phyloP scores from a whole-genome alignment of 2,329 filamentous ascomycete species.

The Calonectria pauciramosa region DNA sequence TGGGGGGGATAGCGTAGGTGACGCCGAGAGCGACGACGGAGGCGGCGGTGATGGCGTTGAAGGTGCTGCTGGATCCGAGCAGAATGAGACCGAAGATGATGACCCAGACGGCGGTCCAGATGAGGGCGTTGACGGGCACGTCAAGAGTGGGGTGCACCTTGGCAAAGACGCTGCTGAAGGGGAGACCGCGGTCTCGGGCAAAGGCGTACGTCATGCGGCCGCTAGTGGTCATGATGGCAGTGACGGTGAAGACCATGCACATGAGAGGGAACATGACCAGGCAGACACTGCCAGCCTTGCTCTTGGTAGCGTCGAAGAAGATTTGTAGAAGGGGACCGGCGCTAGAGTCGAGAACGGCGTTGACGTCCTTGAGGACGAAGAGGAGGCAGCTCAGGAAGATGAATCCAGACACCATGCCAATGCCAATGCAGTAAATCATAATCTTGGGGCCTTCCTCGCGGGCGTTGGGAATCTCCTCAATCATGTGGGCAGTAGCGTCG shows the following conservation, averaged over 20 bases:
- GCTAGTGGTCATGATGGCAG: constrained; percentile 75
- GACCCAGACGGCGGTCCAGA: constrained; percentile 72
- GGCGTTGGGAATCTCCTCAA: constrained; percentile 71
- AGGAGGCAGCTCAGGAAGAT: constrained; percentile 74
- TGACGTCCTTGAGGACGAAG: constrained; percentile 73
- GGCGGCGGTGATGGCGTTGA: constrained; percentile 80
- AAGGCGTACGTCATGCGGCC: constrained; percentile 78
- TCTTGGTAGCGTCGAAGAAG: constrained; percentile 74
- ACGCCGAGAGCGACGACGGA: constrained; percentile 81
- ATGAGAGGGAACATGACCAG: constrained; percentile 76
- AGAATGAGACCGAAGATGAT: constrained; percentile 80
- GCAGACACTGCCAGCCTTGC: constrained; percentile 72
- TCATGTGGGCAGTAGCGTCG: constrained; percentile 62
- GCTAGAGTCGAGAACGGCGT: constrained; percentile 67
- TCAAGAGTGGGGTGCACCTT: constrained; percentile 72
- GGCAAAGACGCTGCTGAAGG: constrained; percentile 71
- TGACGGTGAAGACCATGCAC: constrained; percentile 75
- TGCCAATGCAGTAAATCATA: constrained; percentile 75
- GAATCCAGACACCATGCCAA: constrained; percentile 72
- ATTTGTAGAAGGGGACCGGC: constrained; percentile 74
- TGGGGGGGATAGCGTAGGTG: constrained; percentile 81
- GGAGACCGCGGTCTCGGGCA: constrained; percentile 75
- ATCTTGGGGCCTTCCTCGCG: constrained; percentile 73
- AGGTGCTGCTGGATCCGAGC: constrained; percentile 75
- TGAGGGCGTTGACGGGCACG: constrained; percentile 76